These are phyloP conservation scores for Cairneyella variabilis DNA, from an alignment of 495 filamentous ascomycete genomes.

Conservation along the genomic window DNA sequence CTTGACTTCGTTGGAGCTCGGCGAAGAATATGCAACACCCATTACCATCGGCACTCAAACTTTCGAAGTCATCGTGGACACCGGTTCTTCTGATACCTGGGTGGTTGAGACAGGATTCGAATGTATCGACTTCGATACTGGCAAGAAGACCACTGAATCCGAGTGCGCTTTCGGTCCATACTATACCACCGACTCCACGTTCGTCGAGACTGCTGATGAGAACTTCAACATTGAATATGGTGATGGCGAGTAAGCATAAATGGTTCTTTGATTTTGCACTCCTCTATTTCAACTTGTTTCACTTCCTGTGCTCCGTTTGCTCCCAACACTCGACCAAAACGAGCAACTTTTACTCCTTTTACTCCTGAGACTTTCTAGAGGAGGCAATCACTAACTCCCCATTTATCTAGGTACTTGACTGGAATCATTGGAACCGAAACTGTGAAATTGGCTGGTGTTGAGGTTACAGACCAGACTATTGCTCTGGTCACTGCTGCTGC, in stretches of 20 bases:
- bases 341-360: no score
- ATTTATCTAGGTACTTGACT: slow-evolving; percentile 47
- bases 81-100: slow-evolving; percentile 61
- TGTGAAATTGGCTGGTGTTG: slow-evolving; percentile 51
- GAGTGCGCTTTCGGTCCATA: slow-evolving; percentile 46
- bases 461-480: slow-evolving; percentile 51
- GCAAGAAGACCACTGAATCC: not conserved
- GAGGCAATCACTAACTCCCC: no score
- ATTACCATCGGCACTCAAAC: slow-evolving; percentile 37
- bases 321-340: no score
- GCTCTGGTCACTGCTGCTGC: slow-evolving; percentile 45
- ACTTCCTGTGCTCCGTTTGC: no score
- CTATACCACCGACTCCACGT: slow-evolving; percentile 34
- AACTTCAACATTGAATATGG: slow-evolving; percentile 59
- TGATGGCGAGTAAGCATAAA: no score
- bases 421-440: slow-evolving; percentile 56
- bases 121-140: no score
- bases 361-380: no score
- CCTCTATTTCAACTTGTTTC: no score
- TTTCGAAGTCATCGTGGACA: slow-evolving; percentile 54
- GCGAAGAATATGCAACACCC: slow-evolving; percentile 17
- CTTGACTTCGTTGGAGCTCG: no score
- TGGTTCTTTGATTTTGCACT: no score
- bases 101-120: slow-evolving; percentile 42
- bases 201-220: slow-evolving; percentile 35